Conservation (phyloP, 139 green algal genomes). For the Chlamydomonas applanata region DNA sequence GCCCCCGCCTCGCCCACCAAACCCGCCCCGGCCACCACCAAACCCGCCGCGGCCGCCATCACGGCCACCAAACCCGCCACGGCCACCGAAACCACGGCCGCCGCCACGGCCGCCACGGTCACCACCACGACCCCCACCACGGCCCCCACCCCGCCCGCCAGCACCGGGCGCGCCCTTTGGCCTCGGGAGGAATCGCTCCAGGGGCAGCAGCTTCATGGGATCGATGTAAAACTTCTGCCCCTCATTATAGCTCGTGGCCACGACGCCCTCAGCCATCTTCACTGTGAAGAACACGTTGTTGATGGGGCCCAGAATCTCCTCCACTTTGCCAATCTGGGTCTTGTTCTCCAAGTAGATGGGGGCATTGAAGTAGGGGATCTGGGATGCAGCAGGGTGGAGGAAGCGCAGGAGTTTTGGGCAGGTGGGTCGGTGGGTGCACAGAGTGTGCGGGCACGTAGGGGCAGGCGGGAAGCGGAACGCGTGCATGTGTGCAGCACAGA, state of each 20-base stretch:
- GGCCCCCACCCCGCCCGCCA: constrained; percentile 21
- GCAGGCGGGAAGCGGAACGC: no score
- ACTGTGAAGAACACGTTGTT: constrained; percentile 91
- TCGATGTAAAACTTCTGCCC: constrained; percentile 99
- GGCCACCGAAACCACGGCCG: constrained; percentile 16
- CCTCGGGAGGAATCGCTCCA: constrained; percentile 67
- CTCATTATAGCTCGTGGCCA: constrained; percentile 85
- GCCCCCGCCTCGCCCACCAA: constrained; percentile 24
- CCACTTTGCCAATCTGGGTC: constrained; percentile 94
- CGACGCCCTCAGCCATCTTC: constrained; percentile 94
- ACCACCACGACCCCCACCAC: neutral
- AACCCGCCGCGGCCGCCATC: constrained; percentile 25
- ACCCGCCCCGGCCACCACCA: constrained; percentile 18
- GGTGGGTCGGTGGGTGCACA: no score
- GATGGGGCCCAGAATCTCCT: constrained; percentile 98
- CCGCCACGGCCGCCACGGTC: constrained; percentile 24
- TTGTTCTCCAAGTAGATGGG: constrained; percentile 99
- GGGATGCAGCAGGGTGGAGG: constrained; percentile 11
- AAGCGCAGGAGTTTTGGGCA: neutral
- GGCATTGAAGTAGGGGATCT: constrained; percentile 99
- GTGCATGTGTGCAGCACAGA: no score
- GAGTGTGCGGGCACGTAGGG: no score
- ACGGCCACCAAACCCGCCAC: constrained; percentile 35
- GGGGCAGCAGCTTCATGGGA: constrained; percentile 79
- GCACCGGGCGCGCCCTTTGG: constrained; percentile 67